Conservation (phyloP, 2,329 filamentous ascomycete species). For the Mariannaea elegans region DNA sequence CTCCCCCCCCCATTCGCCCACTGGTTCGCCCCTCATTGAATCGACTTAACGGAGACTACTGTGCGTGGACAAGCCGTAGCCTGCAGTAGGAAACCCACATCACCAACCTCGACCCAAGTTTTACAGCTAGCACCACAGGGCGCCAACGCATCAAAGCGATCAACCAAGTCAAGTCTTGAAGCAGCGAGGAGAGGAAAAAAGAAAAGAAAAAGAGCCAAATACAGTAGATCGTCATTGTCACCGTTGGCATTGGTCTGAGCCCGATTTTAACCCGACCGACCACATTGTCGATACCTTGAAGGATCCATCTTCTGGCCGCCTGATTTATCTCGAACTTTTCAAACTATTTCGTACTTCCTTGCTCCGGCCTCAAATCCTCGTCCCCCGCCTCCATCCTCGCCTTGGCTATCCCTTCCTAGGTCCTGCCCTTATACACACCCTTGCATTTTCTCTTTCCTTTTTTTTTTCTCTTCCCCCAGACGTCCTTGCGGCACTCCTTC, state of each 20-base stretch:
- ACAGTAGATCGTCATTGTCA: constrained; percentile 1
- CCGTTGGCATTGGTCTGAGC: constrained; percentile 11
- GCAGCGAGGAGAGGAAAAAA: neutral
- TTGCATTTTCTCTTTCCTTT: constrained; percentile 23
- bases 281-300: constrained; percentile 1
- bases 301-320: neutral
- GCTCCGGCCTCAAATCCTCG: constrained; percentile 3
- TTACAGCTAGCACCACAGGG: neutral
- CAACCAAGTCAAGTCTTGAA: neutral
- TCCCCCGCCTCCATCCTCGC: constrained; percentile 27
- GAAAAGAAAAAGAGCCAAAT: too few relatives aligned
- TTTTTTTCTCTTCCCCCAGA: neutral
- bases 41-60: constrained; percentile 18
- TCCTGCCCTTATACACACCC: constrained; percentile 13
- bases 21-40: constrained; percentile 12
- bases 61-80: constrained; percentile 11
- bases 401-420: constrained; percentile 25
- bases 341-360: neutral
- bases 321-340: neutral
- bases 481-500: neutral
- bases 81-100: constrained; percentile 15
- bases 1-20: neutral
- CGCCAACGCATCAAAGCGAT: constrained; percentile 11
- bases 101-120: constrained; percentile 13
- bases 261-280: constrained; percentile 19